Evolutionary conservation across 2,329 filamentous ascomycete genomes (phyloP).

Genomic region (Erysiphe neolycopersici): DNA sequence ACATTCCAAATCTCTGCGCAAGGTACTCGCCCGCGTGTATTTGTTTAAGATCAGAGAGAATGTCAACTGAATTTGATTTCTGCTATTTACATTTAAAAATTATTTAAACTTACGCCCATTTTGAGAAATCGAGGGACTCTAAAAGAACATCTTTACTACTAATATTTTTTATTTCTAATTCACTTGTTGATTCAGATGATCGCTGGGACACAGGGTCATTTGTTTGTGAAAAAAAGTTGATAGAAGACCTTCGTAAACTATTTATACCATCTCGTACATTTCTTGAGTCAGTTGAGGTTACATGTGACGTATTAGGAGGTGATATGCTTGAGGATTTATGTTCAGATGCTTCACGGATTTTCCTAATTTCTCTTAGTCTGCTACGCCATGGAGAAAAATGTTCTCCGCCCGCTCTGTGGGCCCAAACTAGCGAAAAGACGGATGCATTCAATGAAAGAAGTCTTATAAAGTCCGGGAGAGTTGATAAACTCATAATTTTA

Average conservation of each 20-base stretch:
- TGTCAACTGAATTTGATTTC: no score
- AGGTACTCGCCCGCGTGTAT: no score
- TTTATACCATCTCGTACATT: slow-evolving; percentile 33
- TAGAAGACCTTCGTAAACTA: slow-evolving; percentile 33
- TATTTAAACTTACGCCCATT: slow-evolving; percentile 10
- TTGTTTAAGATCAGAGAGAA: no score
- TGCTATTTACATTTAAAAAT: no score
- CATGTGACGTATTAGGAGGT: slow-evolving; percentile 12
- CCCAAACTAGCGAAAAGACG: slow-evolving; percentile 83
- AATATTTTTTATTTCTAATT: slow-evolving; percentile 20
- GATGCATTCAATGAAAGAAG: slow-evolving; percentile 79
- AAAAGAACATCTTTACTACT: slow-evolving; percentile 11
- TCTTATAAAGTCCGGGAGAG: slow-evolving; percentile 63
- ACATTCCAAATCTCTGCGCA: no score
- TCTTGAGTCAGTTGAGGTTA: slow-evolving; percentile 9
- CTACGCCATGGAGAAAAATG: slow-evolving; percentile 76
- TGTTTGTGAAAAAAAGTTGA: slow-evolving; percentile 33
- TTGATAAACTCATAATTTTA: slow-evolving; percentile 65
- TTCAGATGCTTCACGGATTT: slow-evolving; percentile 43
- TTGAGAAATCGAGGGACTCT: slow-evolving; percentile 13
- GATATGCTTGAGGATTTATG: slow-evolving; percentile 16
- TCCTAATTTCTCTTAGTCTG: slow-evolving; percentile 60
- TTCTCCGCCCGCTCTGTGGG: slow-evolving; percentile 47
- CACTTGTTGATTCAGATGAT: slow-evolving; percentile 28
- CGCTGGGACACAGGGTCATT: slow-evolving; percentile 30